These are phyloP conservation scores for Hypericum perforatum DNA, from an alignment of 345 rosid genomes.

Conservation along the genomic window DNA sequence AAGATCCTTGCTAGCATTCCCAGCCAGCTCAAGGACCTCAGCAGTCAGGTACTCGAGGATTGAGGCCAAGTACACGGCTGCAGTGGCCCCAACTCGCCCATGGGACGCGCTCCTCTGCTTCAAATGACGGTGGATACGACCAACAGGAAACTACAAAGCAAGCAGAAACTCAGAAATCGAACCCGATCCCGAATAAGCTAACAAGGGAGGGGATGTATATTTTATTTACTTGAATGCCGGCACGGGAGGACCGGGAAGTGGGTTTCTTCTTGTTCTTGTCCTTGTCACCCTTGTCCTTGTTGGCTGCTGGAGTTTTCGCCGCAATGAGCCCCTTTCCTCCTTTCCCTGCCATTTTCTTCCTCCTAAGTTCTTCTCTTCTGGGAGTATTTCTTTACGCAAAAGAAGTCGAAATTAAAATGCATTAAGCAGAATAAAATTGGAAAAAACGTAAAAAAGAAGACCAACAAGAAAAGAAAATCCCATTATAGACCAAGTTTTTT, in stretches of 20 bases:
- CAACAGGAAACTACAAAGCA: conserved; percentile 21
- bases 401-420: too few relatives aligned
- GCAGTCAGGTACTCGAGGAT: conserved; percentile 27
- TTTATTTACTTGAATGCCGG: conserved; percentile 92
- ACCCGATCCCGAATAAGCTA: not conserved
- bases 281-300: conserved; percentile 54
- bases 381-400: too few relatives aligned
- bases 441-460: too few relatives aligned
- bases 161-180: not conserved
- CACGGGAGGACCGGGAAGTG: conserved; percentile 78
- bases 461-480: too few relatives aligned
- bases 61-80: conserved; percentile 27
- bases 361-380: not conserved
- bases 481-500: too few relatives aligned
- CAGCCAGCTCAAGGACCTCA: conserved; percentile 28
- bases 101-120: conserved; percentile 19
- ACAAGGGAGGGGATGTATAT: fast-evolving
- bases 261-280: conserved; percentile 87
- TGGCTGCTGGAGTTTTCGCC: conserved; percentile 67
- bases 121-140: conserved; percentile 26
- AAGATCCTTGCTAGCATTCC: conserved; percentile 28
- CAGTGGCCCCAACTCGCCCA: conserved; percentile 28
- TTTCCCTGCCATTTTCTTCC: conserved; percentile 70
- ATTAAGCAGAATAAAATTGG: too few relatives aligned
- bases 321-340: conserved; percentile 84